Percentiles rank a stretch among this genome's conserved stretches.
Conservation (phyloP, 768 basidiomycete genomes). For the Coprinellus micaceus region DNA sequence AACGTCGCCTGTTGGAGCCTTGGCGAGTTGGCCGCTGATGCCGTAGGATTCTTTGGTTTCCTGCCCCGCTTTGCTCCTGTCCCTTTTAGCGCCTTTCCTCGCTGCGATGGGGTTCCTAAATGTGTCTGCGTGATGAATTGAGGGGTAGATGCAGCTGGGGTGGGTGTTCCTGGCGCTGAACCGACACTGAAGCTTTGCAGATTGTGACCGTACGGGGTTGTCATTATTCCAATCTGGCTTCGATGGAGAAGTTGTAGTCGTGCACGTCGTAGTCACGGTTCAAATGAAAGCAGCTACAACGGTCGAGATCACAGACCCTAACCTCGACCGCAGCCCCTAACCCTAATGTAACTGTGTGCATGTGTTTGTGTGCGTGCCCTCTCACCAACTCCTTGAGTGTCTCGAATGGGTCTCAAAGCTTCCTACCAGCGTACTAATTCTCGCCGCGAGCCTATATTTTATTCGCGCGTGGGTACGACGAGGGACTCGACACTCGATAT, state of each 20-base stretch:
- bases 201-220: not conserved
- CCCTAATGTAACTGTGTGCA: too few relatives aligned
- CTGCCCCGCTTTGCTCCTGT: slow-evolving; percentile 43
- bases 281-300: not conserved
- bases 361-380: too few relatives aligned
- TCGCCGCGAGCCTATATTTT: too few relatives aligned
- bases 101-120: not conserved
- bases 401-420: too few relatives aligned
- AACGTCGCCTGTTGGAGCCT: slow-evolving; percentile 12
- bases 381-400: too few relatives aligned
- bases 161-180: not conserved
- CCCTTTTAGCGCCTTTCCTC: not conserved
- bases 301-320: too few relatives aligned
- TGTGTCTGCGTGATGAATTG: not conserved
- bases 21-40: slow-evolving; percentile 28
- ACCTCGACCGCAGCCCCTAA: too few relatives aligned
- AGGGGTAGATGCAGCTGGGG: not conserved
- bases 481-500: not conserved
- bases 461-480: too few relatives aligned
- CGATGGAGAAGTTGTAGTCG: not conserved
- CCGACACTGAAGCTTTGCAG: not conserved
- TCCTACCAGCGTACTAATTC: too few relatives aligned
- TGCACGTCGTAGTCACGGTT: not conserved
- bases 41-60: slow-evolving; percentile 38
- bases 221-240: not conserved